A percentile compares a stretch with the other conserved stretches of the same genome.
Evolutionary conservation across 306 rosid species (phyloP).

Genomic region (Cicer bijugum): DNA sequence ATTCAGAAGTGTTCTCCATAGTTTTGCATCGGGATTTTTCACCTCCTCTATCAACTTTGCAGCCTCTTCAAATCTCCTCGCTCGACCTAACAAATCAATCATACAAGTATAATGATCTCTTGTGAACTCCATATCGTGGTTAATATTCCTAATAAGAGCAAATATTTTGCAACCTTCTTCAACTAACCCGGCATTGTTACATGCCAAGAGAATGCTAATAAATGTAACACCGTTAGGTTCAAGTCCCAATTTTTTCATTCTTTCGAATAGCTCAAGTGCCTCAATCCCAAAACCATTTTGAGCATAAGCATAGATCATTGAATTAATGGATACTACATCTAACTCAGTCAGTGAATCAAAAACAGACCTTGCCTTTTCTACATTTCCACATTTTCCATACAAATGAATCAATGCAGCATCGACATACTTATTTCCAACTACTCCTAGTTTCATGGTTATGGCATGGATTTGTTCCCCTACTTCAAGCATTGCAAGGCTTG

Average conservation of each 20-base stretch:
- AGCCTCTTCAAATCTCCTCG: conserved; percentile 71
- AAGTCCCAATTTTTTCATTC: conserved; percentile 49
- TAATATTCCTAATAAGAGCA: conserved; percentile 43
- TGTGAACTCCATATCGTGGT: conserved; percentile 54
- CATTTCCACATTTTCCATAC: conserved; percentile 75
- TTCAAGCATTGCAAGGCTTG: conserved; percentile 70
- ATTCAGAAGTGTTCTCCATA: conserved; percentile 70
- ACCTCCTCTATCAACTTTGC: conserved; percentile 59
- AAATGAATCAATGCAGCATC: conserved; percentile 66
- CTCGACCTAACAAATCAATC: conserved; percentile 71
- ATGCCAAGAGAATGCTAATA: conserved; percentile 70
- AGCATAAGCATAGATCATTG: conserved; percentile 72
- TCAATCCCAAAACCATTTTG: conserved; percentile 66
- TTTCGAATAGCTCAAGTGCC: conserved; percentile 59
- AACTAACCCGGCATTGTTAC: conserved; percentile 72
- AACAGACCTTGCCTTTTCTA: conserved; percentile 62
- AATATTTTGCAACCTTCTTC: conserved; percentile 69
- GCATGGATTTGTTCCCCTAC: conserved; percentile 66
- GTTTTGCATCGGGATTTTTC: conserved; percentile 61
- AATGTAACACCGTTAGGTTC: conserved; percentile 64
- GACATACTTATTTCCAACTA: conserved; percentile 55
- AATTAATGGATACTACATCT: conserved; percentile 64
- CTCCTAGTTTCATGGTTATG: conserved; percentile 54
- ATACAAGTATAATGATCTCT: conserved; percentile 66
- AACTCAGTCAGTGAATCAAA: conserved; percentile 48